Base-by-base conservation (phyloP, 2,329 filamentous ascomycete genomes). In the Trichoderma koningiopsis region DNA sequence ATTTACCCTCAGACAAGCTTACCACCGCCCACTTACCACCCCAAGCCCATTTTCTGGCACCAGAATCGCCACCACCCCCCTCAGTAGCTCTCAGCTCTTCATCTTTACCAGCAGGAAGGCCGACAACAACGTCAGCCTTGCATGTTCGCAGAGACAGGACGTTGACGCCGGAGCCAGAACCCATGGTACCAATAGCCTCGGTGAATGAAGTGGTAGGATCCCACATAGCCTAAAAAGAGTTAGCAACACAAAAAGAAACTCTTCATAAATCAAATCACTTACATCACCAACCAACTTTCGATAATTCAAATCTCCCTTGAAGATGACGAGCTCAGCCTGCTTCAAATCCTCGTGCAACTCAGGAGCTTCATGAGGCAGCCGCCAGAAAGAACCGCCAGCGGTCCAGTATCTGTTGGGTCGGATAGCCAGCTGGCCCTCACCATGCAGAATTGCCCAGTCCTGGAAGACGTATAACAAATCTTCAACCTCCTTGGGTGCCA, bases 231-330 rank as follows among this genome's bases (percentile, higher is more conserved):
- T 81, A 22, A 27, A 40, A 24, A 33, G 33, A 29, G 37, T 35
- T 19, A 53, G 40, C 19, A n/a, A 27, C 43, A 10, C 6, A 14
- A 37, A 7, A 1, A n/a, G 11, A 49, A 7, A 13, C 19, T n/a
- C 7, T 13, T 29, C 2, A n/a, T 24, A 11, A 65, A 49, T 2
- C 0, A 47, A 33, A 11, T 33, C 27, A 71, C 91, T 83, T 82
- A 95, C 93, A 84, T 99, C 96, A 60, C 89, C 92, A 35, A 91
- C 94, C 73, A 99, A 80, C 80, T 99, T 99, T 71, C 96, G 86
- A 80, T 98, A 99, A 82, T 99, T 99, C 74, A 99, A 79, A 78
- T 99, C 96, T 3, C 96, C 96, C 84, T 99, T 99, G 85, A 98
- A 98, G 68, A 99, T 89, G 14, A 97, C 93, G 22, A 99, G 84